Percentiles rank a stretch among this genome's conserved stretches.
Evolutionary conservation across 192 early-diverging fungal genomes (phyloP).

Genomic region (Coemansia aciculifera): DNA sequence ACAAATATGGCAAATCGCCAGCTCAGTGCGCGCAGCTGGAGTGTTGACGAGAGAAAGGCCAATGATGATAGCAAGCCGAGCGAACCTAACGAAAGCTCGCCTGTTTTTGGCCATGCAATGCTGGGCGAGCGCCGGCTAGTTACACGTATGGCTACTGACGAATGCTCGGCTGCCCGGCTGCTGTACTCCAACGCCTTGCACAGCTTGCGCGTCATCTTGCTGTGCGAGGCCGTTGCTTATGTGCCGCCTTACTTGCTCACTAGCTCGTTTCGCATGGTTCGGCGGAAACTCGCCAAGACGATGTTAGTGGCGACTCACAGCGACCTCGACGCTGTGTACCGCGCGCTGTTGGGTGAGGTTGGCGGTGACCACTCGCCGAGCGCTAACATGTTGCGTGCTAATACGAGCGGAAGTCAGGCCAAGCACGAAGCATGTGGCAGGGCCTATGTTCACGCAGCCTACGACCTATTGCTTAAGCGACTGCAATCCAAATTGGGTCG

Average conservation of each 20-base stretch:
- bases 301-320: slow-evolving; percentile 13
- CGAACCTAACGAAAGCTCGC: neutral
- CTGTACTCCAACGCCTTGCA: slow-evolving; percentile 26
- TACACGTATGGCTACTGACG: slow-evolving; percentile 15
- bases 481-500: slow-evolving; percentile 23
- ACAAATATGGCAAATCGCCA: slow-evolving; percentile 10
- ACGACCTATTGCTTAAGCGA: slow-evolving; percentile 15
- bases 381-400: neutral
- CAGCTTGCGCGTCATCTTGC: slow-evolving; percentile 23
- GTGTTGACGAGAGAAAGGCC: neutral
- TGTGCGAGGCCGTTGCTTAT: slow-evolving; percentile 19
- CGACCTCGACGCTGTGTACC: slow-evolving; percentile 13
- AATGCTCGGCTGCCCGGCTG: slow-evolving; percentile 27
- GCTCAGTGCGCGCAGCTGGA: slow-evolving; percentile 14
- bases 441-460: slow-evolving; percentile 2
- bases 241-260: slow-evolving; percentile 20
- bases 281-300: neutral
- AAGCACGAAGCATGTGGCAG: neutral
- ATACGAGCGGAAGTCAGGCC: neutral
- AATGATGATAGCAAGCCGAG: neutral
- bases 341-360: slow-evolving; percentile 7
- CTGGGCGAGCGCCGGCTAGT: slow-evolving; percentile 11
- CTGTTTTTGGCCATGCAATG: neutral
- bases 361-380: neutral
- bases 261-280: slow-evolving; percentile 22